Conservation (phyloP, 2,329 filamentous ascomycete genomes). For the Fusarium anguioides region DNA sequence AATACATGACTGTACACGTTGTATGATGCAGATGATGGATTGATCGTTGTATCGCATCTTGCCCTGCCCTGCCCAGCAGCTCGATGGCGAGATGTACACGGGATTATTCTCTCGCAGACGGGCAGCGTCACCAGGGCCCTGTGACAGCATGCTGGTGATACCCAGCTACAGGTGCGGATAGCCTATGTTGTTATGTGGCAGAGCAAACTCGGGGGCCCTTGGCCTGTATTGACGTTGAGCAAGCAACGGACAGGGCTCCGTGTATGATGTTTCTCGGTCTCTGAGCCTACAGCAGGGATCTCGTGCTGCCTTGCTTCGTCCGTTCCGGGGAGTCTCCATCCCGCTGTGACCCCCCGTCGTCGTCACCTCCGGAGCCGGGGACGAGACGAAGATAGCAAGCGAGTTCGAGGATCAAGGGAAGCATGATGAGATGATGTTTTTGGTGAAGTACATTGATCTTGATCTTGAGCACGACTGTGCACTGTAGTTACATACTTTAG, state of each 20-base stretch:
- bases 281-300: conserved; percentile 35
- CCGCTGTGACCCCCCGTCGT: conserved; percentile 40
- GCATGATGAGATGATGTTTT: neutral
- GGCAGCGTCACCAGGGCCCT: conserved; percentile 9
- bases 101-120: conserved; percentile 26
- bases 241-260: conserved; percentile 45
- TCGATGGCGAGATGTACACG: conserved; percentile 37
- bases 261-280: conserved; percentile 37
- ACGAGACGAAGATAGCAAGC: conserved; percentile 13
- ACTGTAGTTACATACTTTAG: conserved; percentile 12
- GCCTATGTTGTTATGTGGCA: conserved; percentile 26
- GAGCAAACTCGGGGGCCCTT: conserved; percentile 35
- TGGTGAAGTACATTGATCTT: conserved; percentile 20
- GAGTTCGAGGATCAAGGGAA: conserved; percentile 11
- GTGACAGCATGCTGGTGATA: conserved; percentile 37
- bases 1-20: conserved; percentile 29
- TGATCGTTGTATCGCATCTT: conserved; percentile 29
- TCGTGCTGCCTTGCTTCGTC: conserved; percentile 34
- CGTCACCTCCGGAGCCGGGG: conserved; percentile 37
- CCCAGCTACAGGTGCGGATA: conserved; percentile 26
- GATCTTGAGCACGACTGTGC: conserved; percentile 22
- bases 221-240: conserved; percentile 37
- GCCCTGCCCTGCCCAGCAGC: conserved; percentile 21
- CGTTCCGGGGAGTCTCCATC: conserved; percentile 35
- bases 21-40: conserved; percentile 32